Evolutionary conservation across 1,139 yeast genomes (phyloP), one percentile per base, ranked within the genome.

Genomic region (Casaregolazyma suthepensis): DNA sequence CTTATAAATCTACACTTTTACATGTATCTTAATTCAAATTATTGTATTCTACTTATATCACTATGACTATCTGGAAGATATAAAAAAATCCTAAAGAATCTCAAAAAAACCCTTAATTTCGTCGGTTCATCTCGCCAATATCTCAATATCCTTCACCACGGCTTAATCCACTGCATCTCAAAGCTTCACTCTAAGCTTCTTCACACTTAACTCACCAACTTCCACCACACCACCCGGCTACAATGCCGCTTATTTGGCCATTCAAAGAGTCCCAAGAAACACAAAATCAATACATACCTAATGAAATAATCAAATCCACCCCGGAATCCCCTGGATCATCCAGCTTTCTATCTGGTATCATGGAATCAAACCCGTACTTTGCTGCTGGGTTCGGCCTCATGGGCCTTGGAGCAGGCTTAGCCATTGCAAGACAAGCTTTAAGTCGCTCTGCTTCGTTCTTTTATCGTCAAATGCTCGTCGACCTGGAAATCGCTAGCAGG

Each of bases 361-460:
- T 88, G 60, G 76, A 78, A 17, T 80, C 83, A 45, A 93, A 93
- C 66, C 98, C 97, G 9, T 89, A 88, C 69, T 93, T 93, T 72
- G 95, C 97, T 1, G 99, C 98, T 0, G 76, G 99, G 64, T 96
- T 96, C 62, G 99, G 99, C 0, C 75, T 93, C 47, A 93, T 93
- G 99, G 75, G 91, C 2, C 74, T 93, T 2, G 99, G 99, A 19
- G 91, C 96, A 0, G 85, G 85, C 0, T 71, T 93, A 37, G 96
- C 97, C 0, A 63, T 90, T 15, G 83, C 90, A 1, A 75, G 96
- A 52, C 85, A 80, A 60, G 91, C 89, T 1, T 68, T 85, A 1
- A 75, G 81, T 48, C 78, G 84, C 54, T 75, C 83, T 2, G 81
- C 93, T 1, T 75, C 82, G 2, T 78, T 93, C 52, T 65, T 88